Evolutionary conservation across 2,329 filamentous ascomycete species (phyloP).

Genomic region (Pyrenophora seminiperda): DNA sequence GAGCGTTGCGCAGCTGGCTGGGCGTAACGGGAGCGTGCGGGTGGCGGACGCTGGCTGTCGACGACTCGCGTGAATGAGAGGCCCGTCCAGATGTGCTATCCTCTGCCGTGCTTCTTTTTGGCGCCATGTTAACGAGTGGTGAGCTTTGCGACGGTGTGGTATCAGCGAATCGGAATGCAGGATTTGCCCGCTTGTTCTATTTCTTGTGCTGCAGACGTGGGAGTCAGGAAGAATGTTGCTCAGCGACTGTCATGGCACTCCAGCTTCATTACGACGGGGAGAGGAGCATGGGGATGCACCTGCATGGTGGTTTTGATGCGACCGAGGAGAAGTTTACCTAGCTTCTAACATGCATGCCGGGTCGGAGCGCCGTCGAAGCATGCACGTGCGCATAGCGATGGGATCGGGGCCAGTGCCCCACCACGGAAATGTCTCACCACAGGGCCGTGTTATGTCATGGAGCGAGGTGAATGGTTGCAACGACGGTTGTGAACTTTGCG

Average conservation of each 20-base stretch:
- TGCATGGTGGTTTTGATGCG: too few relatives aligned
- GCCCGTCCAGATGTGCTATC: conserved; percentile 27
- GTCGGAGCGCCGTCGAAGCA: conserved; percentile 6
- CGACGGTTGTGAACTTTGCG: background rate
- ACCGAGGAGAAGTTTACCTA: conserved; percentile 13
- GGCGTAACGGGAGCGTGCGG: conserved; percentile 46
- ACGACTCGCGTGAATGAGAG: conserved; percentile 41
- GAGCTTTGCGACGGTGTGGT: background rate
- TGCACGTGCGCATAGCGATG: conserved; percentile 29
- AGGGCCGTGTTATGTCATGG: background rate
- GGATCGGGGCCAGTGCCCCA: conserved; percentile 5
- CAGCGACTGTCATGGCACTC: conserved; percentile 26
- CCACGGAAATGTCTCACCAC: background rate
- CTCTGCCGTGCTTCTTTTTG: conserved; percentile 26
- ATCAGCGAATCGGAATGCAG: conserved; percentile 7
- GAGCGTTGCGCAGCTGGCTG: conserved; percentile 50
- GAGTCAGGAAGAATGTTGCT: conserved; percentile 8
- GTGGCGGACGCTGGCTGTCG: conserved; percentile 36
- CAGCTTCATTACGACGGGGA: conserved; percentile 1
- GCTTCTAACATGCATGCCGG: conserved; percentile 10
- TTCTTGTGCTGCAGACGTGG: conserved; percentile 1
- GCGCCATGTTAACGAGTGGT: conserved; percentile 25
- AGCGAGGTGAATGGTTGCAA: background rate
- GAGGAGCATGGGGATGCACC: conserved; percentile 3
- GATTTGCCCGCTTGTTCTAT: conserved; percentile 1